Base-by-base conservation (phyloP, 371 early-diverging fungal genomes). In the Syncephalastrum racemosum region DNA sequence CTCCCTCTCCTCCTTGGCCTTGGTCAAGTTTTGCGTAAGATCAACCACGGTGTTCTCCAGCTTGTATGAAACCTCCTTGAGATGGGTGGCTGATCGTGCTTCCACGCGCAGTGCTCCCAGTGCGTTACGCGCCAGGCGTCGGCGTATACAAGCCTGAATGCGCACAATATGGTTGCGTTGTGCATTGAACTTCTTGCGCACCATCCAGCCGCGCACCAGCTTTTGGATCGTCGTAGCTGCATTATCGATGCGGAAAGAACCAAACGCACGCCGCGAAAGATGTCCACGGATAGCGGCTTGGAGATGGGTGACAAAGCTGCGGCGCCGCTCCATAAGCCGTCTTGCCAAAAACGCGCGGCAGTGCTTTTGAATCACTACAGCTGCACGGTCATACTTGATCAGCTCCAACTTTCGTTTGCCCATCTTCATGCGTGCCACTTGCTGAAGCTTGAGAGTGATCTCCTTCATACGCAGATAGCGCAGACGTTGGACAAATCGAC, bases 1-100 rank as follows among this genome's bases (percentile, higher is more conserved):
- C 40, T 82, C 80, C 74, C 84, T 86, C 64, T 92, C 93, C 54
- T 87, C 83, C 48, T 83, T 82, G 56, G 88, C 82, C 56, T 77
- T 74, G 6, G 84, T 86, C 54, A 96, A 68, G 43, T 73, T 77
- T 73, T 92, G 93, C n/a, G 96, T 94, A 57, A 98, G 79, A 71
- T 91, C 94, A 52, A 98, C 87, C 50, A 99, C 90, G 82, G 96
- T 98, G 79, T 86, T 91, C 70, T 99, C 98, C 7, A 99, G 81
- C 71, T 90, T 87, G 73, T 90, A 90, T 4, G 95, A 92, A 14
- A 90, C 83, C 66, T 96, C 94, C 70, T 94, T 91, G 67, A 95
- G 83, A 66, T 95, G 96, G 46, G 85, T 90, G 4, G 93, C 92
- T 18, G 93, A 92, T 47, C 89, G 77, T 12, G 92, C 91, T 68